A percentile compares a stretch with the other conserved stretches of the same genome.
Evolutionary conservation across 352 stramenopile species (phyloP).

Genomic region (Phytophthora sp.): DNA sequence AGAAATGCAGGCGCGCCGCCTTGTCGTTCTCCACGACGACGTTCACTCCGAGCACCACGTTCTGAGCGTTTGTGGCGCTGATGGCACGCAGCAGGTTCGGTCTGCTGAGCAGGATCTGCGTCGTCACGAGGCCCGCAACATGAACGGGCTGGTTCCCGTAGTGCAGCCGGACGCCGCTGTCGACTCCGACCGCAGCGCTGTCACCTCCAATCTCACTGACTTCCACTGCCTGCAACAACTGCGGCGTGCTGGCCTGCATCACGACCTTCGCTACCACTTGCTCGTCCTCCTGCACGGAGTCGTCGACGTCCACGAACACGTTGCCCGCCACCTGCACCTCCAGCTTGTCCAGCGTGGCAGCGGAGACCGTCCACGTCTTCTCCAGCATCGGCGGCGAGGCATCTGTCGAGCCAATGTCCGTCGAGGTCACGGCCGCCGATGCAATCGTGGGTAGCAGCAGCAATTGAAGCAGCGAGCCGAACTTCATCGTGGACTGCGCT

Average conservation of each 20-base stretch:
- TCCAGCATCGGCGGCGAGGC: conserved; percentile 10
- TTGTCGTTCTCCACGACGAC: conserved; percentile 39
- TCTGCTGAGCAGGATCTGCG: conserved; percentile 32
- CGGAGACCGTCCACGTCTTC: conserved; percentile 43
- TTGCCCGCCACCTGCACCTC: conserved; percentile 39
- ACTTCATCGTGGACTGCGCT: conserved; percentile 15
- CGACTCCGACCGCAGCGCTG: conserved; percentile 23
- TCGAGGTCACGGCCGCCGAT: conserved; percentile 9
- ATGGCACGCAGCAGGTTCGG: conserved; percentile 23
- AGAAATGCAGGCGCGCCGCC: conserved; percentile 26
- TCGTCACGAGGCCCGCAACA: conserved; percentile 40
- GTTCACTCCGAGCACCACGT: conserved; percentile 36
- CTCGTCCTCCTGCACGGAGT: conserved; percentile 16
- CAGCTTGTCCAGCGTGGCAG: conserved; percentile 23
- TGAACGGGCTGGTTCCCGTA: conserved; percentile 51
- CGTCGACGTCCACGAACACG: conserved; percentile 50
- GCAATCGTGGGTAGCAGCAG: conserved; percentile 2
- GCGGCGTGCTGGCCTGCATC: conserved; percentile 26
- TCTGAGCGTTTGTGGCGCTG: conserved; percentile 13
- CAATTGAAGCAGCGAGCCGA: neutral
- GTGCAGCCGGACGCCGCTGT: conserved; percentile 38
- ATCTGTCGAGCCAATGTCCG: conserved; percentile 12
- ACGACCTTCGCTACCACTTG: conserved; percentile 33
- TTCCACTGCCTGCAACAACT: conserved; percentile 36
- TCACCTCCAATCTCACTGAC: conserved; percentile 16